Evolutionary conservation across 2,329 filamentous ascomycete species (phyloP), one percentile per base, ranked within the genome.

Genomic region (Exophiala sp.): DNA sequence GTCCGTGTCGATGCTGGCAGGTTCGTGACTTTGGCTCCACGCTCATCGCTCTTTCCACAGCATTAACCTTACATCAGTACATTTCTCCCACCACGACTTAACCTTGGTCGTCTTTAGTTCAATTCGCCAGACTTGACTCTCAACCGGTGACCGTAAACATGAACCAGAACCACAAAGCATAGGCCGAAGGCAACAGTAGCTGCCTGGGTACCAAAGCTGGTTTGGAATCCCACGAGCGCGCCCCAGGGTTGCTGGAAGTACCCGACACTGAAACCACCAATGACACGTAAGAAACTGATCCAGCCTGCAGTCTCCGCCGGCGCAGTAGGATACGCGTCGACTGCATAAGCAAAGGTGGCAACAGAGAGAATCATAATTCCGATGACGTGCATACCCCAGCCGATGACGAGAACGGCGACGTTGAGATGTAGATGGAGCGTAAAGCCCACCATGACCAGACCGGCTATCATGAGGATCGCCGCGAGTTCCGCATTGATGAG

Each of bases 161-260:
- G n/a, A n/a, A n/a, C n/a, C n/a, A n/a, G n/a, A n/a, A n/a, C n/a
- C n/a, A n/a, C n/a, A n/a, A n/a, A n/a, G n/a, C n/a, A n/a, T n/a
- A n/a, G n/a, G n/a, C n/a, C n/a, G n/a, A n/a, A n/a, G n/a, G n/a
- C n/a, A n/a, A n/a, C n/a, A n/a, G n/a, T n/a, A n/a, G n/a, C n/a
- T n/a, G n/a, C n/a, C n/a, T n/a, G n/a, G n/a, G n/a, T n/a, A n/a
- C n/a, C n/a, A n/a, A n/a, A n/a, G n/a, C n/a, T n/a, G n/a, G n/a
- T n/a, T n/a, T n/a, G n/a, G n/a, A n/a, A n/a, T n/a, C n/a, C n/a
- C n/a, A n/a, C n/a, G n/a, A n/a, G n/a, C 5, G 65, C 57, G 0
- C 72, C 76, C 78, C 79, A 82, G 7, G 65, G 63, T 2, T 79
- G 71, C 69, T 80, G 75, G 50, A 80, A 78, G 60, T 80, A 81